These are phyloP conservation scores for Aschersonia sp. DNA, from an alignment of 2,329 filamentous ascomycete species.

Conservation along the genomic window DNA sequence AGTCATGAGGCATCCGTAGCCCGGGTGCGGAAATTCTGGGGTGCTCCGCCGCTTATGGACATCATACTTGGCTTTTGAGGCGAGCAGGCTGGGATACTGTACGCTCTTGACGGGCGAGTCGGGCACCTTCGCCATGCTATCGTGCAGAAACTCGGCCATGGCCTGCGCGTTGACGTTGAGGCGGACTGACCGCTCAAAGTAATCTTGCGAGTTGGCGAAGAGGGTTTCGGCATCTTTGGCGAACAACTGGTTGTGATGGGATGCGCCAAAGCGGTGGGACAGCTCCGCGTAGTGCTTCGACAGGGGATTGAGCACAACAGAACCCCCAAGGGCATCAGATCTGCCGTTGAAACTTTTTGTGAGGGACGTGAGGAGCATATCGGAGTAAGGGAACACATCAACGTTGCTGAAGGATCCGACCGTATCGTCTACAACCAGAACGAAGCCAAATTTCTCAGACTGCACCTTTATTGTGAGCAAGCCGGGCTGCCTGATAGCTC, in stretches of 20 bases:
- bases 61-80: slow-evolving; percentile 17
- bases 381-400: slow-evolving; percentile 32
- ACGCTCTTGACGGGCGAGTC: slow-evolving; percentile 23
- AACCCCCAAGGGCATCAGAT: slow-evolving; percentile 40
- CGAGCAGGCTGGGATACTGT: slow-evolving; percentile 26
- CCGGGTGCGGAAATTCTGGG: slow-evolving; percentile 29
- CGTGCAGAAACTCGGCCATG: slow-evolving; percentile 24
- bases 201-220: slow-evolving; percentile 28
- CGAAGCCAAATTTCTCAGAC: slow-evolving; percentile 28
- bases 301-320: slow-evolving; percentile 31
- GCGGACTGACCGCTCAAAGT: slow-evolving; percentile 20
- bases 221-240: slow-evolving; percentile 29
- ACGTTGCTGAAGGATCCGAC: slow-evolving; percentile 32
- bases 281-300: slow-evolving; percentile 25
- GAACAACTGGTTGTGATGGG: slow-evolving; percentile 30
- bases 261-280: slow-evolving; percentile 11
- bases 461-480: slow-evolving; percentile 2
- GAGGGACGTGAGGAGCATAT: slow-evolving; percentile 35
- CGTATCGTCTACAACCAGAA: slow-evolving; percentile 34
- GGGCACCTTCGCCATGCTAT: slow-evolving; percentile 10
- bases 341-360: slow-evolving; percentile 47
- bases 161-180: slow-evolving; percentile 29
- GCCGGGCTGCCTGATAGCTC: neutral
- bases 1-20: slow-evolving; percentile 39
- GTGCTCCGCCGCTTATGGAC: slow-evolving; percentile 21